phyloP scores from a whole-genome alignment of 2,329 filamentous ascomycete species.

The Phialophora expanda region DNA sequence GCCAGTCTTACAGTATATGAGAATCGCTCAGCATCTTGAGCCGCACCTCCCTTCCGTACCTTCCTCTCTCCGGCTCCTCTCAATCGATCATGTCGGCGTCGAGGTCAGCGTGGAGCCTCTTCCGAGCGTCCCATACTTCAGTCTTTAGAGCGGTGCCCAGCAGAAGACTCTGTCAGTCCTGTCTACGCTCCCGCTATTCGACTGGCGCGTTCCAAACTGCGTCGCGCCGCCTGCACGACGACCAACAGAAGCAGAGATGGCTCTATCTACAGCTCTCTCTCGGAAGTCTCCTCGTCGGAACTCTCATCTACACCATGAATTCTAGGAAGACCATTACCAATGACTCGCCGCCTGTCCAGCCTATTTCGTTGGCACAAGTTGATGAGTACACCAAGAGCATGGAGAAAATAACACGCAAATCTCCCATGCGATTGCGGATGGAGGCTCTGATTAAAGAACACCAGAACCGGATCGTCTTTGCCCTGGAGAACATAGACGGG shows the following conservation, averaged over 20 bases:
- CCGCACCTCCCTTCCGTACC: not conserved
- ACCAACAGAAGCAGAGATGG: slow-evolving; percentile 48
- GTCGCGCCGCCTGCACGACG: slow-evolving; percentile 5
- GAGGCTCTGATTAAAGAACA: slow-evolving; percentile 94
- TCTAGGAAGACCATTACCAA: slow-evolving; percentile 27
- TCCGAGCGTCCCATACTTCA: slow-evolving; percentile 24
- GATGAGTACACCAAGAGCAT: slow-evolving; percentile 82
- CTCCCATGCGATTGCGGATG: slow-evolving; percentile 97
- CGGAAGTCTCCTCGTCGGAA: slow-evolving; percentile 56
- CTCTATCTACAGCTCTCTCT: slow-evolving; percentile 56
- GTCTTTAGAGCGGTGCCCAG: slow-evolving; percentile 2
- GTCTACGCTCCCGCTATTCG: slow-evolving; percentile 37
- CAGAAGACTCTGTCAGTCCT: not conserved
- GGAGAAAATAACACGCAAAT: slow-evolving; percentile 72
- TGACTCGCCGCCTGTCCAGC: slow-evolving; percentile 40
- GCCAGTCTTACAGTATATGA: not conserved
- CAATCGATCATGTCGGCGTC: slow-evolving; percentile 22
- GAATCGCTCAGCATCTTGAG: not conserved
- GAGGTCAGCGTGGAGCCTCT: slow-evolving; percentile 21
- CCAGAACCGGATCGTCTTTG: slow-evolving; percentile 83
- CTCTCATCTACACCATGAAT: slow-evolving; percentile 60
- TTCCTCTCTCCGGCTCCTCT: not conserved
- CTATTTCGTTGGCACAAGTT: slow-evolving; percentile 74
- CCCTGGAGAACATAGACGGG: slow-evolving; percentile 82
- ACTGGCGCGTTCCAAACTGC: slow-evolving; percentile 37